Percentiles rank a stretch among this genome's conserved stretches.
phyloP scores from a whole-genome alignment of 129 eudicot species.

The Apium graveolens region DNA sequence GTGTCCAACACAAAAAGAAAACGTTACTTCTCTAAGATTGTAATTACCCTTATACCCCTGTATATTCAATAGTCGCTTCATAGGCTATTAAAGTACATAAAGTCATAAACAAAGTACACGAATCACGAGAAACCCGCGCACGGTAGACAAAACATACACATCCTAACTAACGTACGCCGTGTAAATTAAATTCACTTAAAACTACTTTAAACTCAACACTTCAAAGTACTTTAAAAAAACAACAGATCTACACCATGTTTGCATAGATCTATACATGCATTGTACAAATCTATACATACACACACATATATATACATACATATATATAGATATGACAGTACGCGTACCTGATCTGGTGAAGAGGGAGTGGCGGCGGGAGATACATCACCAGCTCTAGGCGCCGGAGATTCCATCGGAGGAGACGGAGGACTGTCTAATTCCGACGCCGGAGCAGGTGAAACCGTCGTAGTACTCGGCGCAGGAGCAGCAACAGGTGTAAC shows the following conservation, averaged over 20 bases:
- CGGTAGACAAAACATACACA: background rate
- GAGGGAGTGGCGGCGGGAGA: conserved; percentile 46
- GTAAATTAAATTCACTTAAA: background rate
- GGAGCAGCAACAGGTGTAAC: conserved; percentile 34
- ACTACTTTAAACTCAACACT: background rate
- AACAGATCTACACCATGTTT: conserved; percentile 5
- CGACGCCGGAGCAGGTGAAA: conserved; percentile 38
- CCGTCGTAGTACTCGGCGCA: conserved; percentile 20
- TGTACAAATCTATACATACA: background rate
- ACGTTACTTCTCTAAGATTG: background rate
- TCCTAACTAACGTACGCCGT: conserved; percentile 1
- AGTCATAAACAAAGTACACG: background rate
- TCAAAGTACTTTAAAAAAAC: background rate
- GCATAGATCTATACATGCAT: conserved; percentile 2
- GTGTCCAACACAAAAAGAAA: no score
- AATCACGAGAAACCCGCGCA: background rate
- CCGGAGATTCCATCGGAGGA: conserved; percentile 60
- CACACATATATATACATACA: background rate
- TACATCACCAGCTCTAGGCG: conserved; percentile 24
- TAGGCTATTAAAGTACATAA: background rate
- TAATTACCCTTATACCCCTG: background rate
- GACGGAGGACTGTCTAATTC: conserved; percentile 43
- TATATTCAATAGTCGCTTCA: background rate
- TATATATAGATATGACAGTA: no score
- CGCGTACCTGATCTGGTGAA: conserved; percentile 50